phyloP scores from a whole-genome alignment of 441 rosid genomes.

The Arabidopsis hybrid region DNA sequence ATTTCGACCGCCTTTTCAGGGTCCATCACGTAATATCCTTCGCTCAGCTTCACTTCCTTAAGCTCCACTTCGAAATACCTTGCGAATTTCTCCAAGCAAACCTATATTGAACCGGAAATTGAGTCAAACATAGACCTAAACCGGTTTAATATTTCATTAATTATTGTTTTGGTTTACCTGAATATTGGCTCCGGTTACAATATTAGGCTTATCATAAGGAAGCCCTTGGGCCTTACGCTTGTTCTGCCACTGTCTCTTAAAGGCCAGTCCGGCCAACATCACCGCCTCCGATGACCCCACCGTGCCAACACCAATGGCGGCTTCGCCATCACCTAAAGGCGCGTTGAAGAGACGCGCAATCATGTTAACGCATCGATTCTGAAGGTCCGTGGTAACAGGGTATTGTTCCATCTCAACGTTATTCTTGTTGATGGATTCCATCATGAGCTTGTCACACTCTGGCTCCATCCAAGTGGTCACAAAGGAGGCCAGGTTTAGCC shows the following conservation, averaged over 20 bases:
- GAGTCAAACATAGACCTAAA: neutral
- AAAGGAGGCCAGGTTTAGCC: slow-evolving; percentile 58
- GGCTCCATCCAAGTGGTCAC: slow-evolving; percentile 68
- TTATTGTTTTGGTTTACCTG: slow-evolving; percentile 36
- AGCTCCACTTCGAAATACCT: slow-evolving; percentile 65
- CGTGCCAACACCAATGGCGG: slow-evolving; percentile 55
- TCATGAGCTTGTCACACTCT: slow-evolving; percentile 62
- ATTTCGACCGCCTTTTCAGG: slow-evolving; percentile 55
- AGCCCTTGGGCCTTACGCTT: slow-evolving; percentile 62
- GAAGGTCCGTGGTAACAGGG: slow-evolving; percentile 62
- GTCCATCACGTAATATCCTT: slow-evolving; percentile 60
- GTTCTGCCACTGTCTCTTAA: slow-evolving; percentile 59
- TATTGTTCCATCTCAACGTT: slow-evolving; percentile 57
- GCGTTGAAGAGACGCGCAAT: slow-evolving; percentile 58
- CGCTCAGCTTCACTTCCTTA: slow-evolving; percentile 58
- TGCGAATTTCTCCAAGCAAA: slow-evolving; percentile 65
- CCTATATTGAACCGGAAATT: slow-evolving; percentile 39
- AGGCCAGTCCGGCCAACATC: slow-evolving; percentile 64
- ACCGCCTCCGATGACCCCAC: slow-evolving; percentile 63
- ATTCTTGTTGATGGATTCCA: slow-evolving; percentile 58
- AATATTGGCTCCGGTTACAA: slow-evolving; percentile 61
- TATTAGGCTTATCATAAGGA: slow-evolving; percentile 61
- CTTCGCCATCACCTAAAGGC: slow-evolving; percentile 49
- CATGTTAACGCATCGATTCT: slow-evolving; percentile 64
- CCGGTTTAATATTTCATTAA: neutral